These are phyloP conservation scores for Penicillium odoratum DNA, from an alignment of 495 filamentous ascomycete species.

Conservation along the genomic window DNA sequence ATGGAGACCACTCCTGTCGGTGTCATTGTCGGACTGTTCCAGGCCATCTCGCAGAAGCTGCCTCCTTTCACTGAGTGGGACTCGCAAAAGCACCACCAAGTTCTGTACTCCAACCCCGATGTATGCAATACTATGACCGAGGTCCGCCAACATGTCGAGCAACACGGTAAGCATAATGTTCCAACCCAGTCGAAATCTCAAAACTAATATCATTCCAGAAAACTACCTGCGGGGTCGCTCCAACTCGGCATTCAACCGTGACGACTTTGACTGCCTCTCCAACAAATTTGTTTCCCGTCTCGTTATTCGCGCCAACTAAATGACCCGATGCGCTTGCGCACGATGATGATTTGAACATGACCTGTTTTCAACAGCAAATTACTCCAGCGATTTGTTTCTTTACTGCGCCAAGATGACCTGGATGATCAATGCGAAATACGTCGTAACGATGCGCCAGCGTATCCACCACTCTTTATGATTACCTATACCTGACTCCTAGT, in stretches of 20 bases:
- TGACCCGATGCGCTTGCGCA: constrained; percentile 46
- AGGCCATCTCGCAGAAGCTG: constrained; percentile 91
- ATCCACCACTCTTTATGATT: constrained; percentile 21
- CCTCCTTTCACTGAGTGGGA: constrained; percentile 91
- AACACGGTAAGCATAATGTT: constrained; percentile 67
- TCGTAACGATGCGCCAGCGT: constrained; percentile 31
- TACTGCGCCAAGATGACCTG: constrained; percentile 18
- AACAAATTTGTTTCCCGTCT: constrained; percentile 94
- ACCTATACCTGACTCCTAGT: constrained; percentile 19
- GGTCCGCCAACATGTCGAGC: constrained; percentile 81
- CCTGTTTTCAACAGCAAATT: constrained; percentile 24
- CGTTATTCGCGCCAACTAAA: constrained; percentile 86
- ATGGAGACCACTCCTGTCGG: constrained; percentile 94
- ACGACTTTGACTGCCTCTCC: constrained; percentile 88
- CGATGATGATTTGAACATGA: constrained; percentile 36
- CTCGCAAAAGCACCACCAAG: constrained; percentile 78
- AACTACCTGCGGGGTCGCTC: constrained; percentile 58
- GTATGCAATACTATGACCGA: constrained; percentile 94
- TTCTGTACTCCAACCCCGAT: constrained; percentile 82
- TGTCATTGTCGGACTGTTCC: constrained; percentile 91
- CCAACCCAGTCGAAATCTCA: background rate
- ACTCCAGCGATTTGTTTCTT: constrained; percentile 19
- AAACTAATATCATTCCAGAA: constrained; percentile 48
- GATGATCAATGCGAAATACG: constrained; percentile 24
- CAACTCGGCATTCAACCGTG: constrained; percentile 75